Conservation (phyloP, 805 yeast genomes). For the Ogataea henricii region DNA sequence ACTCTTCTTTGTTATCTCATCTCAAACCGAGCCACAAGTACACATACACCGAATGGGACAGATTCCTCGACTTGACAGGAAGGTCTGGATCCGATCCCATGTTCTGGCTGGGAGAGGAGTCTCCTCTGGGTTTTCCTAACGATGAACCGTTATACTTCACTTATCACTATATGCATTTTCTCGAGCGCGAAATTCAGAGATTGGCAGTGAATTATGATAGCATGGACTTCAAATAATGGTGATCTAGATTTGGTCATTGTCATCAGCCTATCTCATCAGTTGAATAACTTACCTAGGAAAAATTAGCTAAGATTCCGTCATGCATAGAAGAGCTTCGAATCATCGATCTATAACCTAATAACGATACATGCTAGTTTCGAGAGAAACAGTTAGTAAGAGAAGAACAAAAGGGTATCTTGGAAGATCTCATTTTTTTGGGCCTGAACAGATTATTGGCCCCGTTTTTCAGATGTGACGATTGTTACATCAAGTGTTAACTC, state of each 20-base stretch:
- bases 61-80: constrained; percentile 37
- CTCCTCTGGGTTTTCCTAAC: constrained; percentile 72
- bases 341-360: neutral
- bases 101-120: constrained; percentile 65
- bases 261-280: too few relatives aligned
- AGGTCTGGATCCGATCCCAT: constrained; percentile 28
- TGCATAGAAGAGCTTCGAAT: too few relatives aligned
- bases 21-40: constrained; percentile 46
- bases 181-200: constrained; percentile 29
- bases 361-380: neutral
- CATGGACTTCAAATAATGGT: neutral
- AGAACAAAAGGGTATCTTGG: neutral
- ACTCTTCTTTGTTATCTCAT: constrained; percentile 36
- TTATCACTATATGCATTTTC: constrained; percentile 27
- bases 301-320: too few relatives aligned
- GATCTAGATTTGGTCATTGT: neutral
- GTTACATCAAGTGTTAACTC: too few relatives aligned
- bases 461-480: too few relatives aligned
- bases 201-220: constrained; percentile 29
- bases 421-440: too few relatives aligned
- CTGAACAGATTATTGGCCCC: too few relatives aligned
- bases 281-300: neutral
- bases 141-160: constrained; percentile 65
- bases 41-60: constrained; percentile 54
- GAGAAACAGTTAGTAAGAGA: neutral